Percentiles rank a stretch among this genome's conserved stretches.
These are phyloP conservation scores for Lolium rigidum DNA, from an alignment of 176 grass and related monocot species.

Conservation along the genomic window DNA sequence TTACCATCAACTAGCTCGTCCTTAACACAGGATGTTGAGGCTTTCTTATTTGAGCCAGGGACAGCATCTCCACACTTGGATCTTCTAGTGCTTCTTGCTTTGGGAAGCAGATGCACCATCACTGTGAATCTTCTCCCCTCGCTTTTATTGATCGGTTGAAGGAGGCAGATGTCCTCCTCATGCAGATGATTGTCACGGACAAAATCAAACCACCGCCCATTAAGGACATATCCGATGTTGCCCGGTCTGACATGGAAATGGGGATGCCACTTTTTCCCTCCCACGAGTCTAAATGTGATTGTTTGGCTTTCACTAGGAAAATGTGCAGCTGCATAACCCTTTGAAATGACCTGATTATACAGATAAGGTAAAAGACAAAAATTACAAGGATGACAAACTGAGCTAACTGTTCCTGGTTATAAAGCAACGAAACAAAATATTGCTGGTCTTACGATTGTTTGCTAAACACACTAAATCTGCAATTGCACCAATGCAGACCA, in stretches of 20 bases:
- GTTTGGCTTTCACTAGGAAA: slow-evolving; percentile 21
- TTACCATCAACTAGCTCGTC: slow-evolving; percentile 41
- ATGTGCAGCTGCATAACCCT: neutral
- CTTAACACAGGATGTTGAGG: neutral
- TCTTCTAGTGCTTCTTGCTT: neutral
- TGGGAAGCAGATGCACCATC: slow-evolving; percentile 14
- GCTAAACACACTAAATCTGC: neutral
- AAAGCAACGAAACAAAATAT: neutral
- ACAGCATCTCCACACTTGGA: neutral
- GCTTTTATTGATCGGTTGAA: neutral
- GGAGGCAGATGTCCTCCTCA: slow-evolving; percentile 15
- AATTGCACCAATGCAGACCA: neutral
- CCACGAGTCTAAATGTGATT: neutral
- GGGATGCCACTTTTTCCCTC: slow-evolving; percentile 10
- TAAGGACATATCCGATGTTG: neutral
- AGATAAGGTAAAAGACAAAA: neutral
- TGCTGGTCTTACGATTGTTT: neutral
- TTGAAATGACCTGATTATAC: neutral
- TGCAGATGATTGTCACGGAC: neutral
- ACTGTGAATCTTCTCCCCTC: slow-evolving; percentile 22
- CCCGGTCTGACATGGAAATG: neutral
- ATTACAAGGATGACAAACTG: neutral
- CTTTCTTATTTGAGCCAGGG: neutral
- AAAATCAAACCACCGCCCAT: slow-evolving; percentile 1
- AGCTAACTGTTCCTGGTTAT: neutral